Evolutionary conservation across 2,329 filamentous ascomycete genomes (phyloP), one percentile per base, ranked within the genome.

Genomic region (Colletotrichum sp.): DNA sequence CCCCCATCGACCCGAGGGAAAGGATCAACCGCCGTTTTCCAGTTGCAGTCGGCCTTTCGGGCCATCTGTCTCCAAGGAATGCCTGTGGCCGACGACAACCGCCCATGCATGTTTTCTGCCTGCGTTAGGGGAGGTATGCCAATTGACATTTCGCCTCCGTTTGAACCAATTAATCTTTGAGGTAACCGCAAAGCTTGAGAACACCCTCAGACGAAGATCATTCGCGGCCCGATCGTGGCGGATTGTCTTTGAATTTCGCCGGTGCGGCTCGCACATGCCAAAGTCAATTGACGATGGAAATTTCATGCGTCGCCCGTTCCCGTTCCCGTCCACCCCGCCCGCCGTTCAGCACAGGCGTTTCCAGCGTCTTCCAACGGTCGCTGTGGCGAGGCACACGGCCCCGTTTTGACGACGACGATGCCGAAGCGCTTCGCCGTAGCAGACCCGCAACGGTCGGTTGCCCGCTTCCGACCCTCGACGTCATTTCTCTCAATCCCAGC

Each of bases 391-490:
- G 68, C 30, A 68, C 59, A 57, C 44, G 32, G 63, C 70, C 44
- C 73, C 73, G 68, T 70, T 70, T 70, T 36, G 68, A 63, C 68
- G 68, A 75, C 69, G 59, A 73, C 64, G 69, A 71, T 73, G 57
- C 68, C 68, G 68, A 70, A 48, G 36, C 57, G 57, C 63, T 68
- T 64, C 66, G 68, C 68, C 44, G 57, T 68, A 48, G 70, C 70
- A 59, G 67, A 61, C 60, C 73, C 39, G 61, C 57, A 63, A 52
- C 57, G 68, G 57, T 70, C 68, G 68, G 57, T n/a, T 39, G n/a
- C 12, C 63, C 63, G 69, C 63, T 36, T 55, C 66, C 64, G 69
- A 59, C 39, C 27, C 59, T 63, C 69, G 73, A 75, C 73, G 73
- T 75, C 73, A 75, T 75, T 64, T 68, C 63, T 52, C 44, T 52